Conservation (phyloP, 148 eudicot species). For the Cornus kousa region DNA sequence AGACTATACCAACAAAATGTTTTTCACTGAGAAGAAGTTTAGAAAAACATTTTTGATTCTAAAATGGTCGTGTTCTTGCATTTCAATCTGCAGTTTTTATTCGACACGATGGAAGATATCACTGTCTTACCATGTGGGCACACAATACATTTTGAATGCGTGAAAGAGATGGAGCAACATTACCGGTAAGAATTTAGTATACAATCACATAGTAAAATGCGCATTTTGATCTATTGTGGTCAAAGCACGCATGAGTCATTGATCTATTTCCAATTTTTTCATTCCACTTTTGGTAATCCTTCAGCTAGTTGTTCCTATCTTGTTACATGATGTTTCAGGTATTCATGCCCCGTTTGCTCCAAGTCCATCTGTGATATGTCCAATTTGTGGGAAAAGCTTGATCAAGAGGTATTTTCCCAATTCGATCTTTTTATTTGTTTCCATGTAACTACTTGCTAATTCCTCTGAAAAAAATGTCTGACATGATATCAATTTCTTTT, state of each 20-base stretch:
- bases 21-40: background rate
- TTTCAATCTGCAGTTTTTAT: slow-evolving; percentile 31
- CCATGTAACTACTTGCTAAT: no score
- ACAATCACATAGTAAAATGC: no score
- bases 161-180: slow-evolving; percentile 42
- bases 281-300: background rate
- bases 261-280: background rate
- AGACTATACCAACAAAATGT: background rate
- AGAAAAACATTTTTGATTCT: no score
- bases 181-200: slow-evolving; percentile 22
- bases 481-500: no score
- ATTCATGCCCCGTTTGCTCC: slow-evolving; percentile 49
- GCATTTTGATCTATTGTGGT: no score
- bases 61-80: background rate
- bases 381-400: slow-evolving; percentile 40
- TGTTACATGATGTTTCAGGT: slow-evolving; percentile 24
- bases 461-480: no score
- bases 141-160: slow-evolving; percentile 39
- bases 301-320: background rate
- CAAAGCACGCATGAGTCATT: background rate
- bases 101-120: slow-evolving; percentile 33
- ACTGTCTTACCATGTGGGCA: slow-evolving; percentile 41
- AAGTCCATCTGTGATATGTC: slow-evolving; percentile 49
- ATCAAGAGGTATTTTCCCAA: slow-evolving; percentile 36
- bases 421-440: no score